These are phyloP conservation scores for Dipsacomyces acuminosporus DNA, from an alignment of 371 early-diverging fungal genomes.

Conservation along the genomic window DNA sequence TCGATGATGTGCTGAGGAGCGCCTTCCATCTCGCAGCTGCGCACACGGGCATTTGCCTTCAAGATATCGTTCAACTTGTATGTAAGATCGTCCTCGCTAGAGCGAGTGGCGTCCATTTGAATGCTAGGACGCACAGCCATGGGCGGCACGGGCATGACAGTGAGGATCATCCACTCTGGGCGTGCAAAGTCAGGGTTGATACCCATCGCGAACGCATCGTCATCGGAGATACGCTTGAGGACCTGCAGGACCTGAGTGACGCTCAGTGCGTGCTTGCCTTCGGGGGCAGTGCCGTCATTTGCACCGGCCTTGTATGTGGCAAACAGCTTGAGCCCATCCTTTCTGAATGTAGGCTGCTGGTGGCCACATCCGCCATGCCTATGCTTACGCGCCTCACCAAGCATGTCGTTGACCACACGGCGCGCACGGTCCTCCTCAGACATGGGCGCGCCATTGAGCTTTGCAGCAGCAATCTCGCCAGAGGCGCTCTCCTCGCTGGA, in stretches of 20 bases:
- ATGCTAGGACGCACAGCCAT: constrained; percentile 99
- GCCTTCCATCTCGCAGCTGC: constrained; percentile 91
- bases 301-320: constrained; percentile 56
- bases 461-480: constrained; percentile 5
- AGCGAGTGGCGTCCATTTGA: constrained; percentile 89
- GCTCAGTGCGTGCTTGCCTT: constrained; percentile 71
- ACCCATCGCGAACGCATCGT: constrained; percentile 89
- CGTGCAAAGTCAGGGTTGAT: constrained; percentile 89
- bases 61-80: constrained; percentile 95
- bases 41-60: constrained; percentile 92
- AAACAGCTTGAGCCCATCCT: constrained; percentile 84
- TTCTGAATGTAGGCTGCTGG: constrained; percentile 87
- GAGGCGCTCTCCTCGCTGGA: constrained; percentile 55
- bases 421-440: constrained; percentile 43
- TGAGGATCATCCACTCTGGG: constrained; percentile 99
- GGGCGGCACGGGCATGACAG: constrained; percentile 96
- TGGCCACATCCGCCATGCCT: constrained; percentile 90
- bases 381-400: constrained; percentile 47
- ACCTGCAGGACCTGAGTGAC: constrained; percentile 83
- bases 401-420: constrained; percentile 14
- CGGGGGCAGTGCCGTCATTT: constrained; percentile 53
- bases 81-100: constrained; percentile 99
- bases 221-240: constrained; percentile 86
- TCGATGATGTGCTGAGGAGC: constrained; percentile 92
- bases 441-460: constrained; percentile 7